Base-by-base conservation (phyloP, 345 rosid genomes). In the Rhodomyrtus tomentosa region DNA sequence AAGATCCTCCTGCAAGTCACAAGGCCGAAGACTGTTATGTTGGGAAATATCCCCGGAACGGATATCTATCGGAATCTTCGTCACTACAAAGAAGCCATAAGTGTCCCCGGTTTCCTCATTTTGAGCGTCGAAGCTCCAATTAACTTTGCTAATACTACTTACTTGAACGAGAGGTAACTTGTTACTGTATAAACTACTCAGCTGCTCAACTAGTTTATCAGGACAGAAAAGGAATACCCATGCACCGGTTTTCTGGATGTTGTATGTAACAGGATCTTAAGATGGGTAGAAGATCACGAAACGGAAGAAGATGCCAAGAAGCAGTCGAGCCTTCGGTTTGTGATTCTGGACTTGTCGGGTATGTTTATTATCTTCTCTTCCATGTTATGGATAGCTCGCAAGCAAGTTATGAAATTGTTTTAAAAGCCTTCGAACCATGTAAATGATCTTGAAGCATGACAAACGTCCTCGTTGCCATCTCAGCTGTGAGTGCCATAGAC, bases 251-350 rank as follows among this genome's bases (percentile, higher is more conserved):
- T 8, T 36, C 79, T 2, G 45, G 45, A 68, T 68, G 4, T 68
- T 68, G 13, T 3, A 36, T 36, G 45, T 68, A 18, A 36, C 79
- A 96, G 99, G 91, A 90, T 90, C 48, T 85, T 87, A 86, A 94
- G 99, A 87, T 95, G 98, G 98, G 89, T 95, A 16, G 95, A 95
- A 86, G 98, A 96, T n/a, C 91, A 88, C 14, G 95, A 94, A 86
- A 85, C 84, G 36, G 92, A 92, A 86, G 92, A 92, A 85, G 92
- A 90, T 81, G 82, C 82, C 54, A 94, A 90, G 85, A 81, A 91
- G 58, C 92, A 90, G 21, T 89, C 95, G 36, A 86, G 87, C 83
- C 93, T 95, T 36, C 87, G 72, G 50, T 95, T 87, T 83, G 88
- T 97, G 83, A 88, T 97, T 83, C 83, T 97, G 25, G 98, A 95